These are phyloP conservation scores for Naegleria lovaniensis DNA, from an alignment of 208 protist species.

Conservation along the genomic window DNA sequence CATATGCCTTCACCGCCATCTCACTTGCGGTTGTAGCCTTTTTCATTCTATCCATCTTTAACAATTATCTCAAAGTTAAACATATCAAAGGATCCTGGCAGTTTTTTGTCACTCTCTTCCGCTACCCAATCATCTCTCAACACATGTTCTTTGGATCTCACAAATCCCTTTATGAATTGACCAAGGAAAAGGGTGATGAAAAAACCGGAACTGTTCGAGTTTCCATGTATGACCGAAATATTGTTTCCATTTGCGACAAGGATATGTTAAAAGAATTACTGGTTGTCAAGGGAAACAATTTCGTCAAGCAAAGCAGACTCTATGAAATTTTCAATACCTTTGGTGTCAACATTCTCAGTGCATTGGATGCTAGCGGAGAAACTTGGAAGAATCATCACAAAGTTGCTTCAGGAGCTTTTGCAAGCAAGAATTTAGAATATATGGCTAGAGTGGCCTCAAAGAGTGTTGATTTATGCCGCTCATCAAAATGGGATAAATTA, in stretches of 20 bases:
- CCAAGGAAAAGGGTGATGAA: neutral
- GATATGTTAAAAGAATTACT: neutral
- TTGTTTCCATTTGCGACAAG: neutral
- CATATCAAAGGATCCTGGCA: neutral
- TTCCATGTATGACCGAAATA: neutral
- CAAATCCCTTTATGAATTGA: neutral
- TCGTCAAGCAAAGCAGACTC: neutral
- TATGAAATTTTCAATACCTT: neutral
- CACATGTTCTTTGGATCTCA: neutral
- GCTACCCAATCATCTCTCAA: neutral
- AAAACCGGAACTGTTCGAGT: neutral
- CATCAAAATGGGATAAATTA: neutral
- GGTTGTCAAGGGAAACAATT: neutral
- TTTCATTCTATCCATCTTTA: neutral
- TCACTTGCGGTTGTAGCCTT: neutral
- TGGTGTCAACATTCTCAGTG: neutral
- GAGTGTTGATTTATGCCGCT: neutral
- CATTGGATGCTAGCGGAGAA: neutral
- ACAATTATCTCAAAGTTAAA: neutral
- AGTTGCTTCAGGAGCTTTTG: neutral
- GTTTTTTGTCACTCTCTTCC: neutral
- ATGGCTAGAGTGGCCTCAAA: neutral
- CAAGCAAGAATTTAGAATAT: neutral
- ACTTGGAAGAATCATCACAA: neutral
- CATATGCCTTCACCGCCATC: neutral